phyloP scores from a whole-genome alignment of 345 rosid species.

The Eucalyptus guilfoylei region DNA sequence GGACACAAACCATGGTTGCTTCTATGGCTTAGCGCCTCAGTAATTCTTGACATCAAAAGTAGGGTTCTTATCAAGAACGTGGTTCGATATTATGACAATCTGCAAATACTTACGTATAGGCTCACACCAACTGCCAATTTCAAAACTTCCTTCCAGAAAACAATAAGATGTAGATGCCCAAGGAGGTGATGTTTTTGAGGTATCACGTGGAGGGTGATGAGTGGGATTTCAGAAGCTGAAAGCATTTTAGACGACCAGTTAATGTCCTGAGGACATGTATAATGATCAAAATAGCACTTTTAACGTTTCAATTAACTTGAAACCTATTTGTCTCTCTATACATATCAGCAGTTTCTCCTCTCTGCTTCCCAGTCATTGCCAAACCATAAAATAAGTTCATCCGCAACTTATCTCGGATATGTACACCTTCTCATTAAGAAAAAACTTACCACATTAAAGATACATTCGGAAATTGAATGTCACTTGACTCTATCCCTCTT shows the following conservation, averaged over 20 bases:
- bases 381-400: neutral
- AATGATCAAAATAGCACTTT: neutral
- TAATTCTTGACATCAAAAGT: neutral
- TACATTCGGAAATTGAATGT: neutral
- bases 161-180: neutral
- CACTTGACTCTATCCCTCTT: neutral
- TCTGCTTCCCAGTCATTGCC: neutral
- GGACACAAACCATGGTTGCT: neutral
- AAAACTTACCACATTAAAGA: neutral
- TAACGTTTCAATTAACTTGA: neutral
- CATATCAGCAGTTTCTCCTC: neutral
- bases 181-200: neutral
- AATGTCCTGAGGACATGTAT: neutral
- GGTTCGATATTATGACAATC: neutral
- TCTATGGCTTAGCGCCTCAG: neutral
- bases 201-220: neutral
- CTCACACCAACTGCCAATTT: neutral
- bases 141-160: neutral
- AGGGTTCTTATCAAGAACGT: neutral
- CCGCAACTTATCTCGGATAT: neutral
- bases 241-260: neutral
- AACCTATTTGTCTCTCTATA: neutral
- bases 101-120: neutral
- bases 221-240: neutral
- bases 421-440: neutral